Evolutionary conservation across 78 protist genomes (phyloP).

Genomic region (Polysphondylium violaceum): DNA sequence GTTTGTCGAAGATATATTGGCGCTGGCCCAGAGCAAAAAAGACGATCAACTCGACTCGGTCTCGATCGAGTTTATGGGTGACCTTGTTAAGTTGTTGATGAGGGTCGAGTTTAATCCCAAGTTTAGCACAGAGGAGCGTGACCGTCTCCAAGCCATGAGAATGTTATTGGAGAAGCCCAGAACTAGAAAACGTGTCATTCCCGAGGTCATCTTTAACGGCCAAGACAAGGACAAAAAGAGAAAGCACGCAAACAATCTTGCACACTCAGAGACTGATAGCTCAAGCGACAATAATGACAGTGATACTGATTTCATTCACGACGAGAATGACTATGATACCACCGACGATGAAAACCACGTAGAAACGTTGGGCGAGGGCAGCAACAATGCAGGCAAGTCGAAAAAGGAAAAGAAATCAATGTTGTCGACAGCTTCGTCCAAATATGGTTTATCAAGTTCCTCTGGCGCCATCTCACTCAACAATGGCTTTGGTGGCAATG

Average conservation of each 20-base stretch:
- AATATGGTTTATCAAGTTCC: too few species aligned
- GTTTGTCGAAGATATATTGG: constrained; percentile 42
- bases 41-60: constrained; percentile 41
- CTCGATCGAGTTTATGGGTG: constrained; percentile 59
- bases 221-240: constrained; percentile 1
- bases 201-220: constrained; percentile 25
- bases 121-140: constrained; percentile 43
- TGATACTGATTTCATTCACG: constrained; percentile 41
- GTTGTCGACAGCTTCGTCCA: background rate
- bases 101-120: constrained; percentile 60
- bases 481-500: background rate
- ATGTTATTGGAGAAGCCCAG: constrained; percentile 57
- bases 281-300: constrained; percentile 20
- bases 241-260: background rate
- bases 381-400: background rate
- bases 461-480: background rate
- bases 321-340: constrained; percentile 19
- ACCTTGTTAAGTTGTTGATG: constrained; percentile 55
- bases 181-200: constrained; percentile 70
- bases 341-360: constrained; percentile 16
- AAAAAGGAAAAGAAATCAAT: constrained; percentile 1
- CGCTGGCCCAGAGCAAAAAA: constrained; percentile 39
- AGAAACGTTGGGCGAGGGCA: background rate
- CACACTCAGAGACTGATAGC: constrained; percentile 21
- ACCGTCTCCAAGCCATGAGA: constrained; percentile 32